Conservation (phyloP, 345 rosid genomes). For the Euclidium syriacum region DNA sequence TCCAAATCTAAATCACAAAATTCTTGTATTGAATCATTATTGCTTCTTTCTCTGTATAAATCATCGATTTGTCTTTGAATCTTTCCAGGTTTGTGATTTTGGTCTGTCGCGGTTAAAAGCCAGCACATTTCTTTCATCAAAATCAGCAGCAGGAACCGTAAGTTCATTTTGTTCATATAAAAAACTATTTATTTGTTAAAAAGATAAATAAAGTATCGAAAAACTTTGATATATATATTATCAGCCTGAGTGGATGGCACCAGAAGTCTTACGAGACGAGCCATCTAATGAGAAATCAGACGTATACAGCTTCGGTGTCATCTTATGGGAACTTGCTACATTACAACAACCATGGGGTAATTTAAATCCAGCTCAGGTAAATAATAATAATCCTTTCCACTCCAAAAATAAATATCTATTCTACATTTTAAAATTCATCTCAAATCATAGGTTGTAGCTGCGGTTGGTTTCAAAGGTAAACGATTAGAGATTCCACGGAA, state of each 20-base stretch:
- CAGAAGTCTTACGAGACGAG: constrained; percentile 96
- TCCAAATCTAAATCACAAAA: constrained; percentile 1
- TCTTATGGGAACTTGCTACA: constrained; percentile 96
- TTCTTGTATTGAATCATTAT: not conserved
- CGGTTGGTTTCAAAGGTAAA: constrained; percentile 88
- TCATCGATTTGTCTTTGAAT: not conserved
- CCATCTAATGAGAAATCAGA: constrained; percentile 97
- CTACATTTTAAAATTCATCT: too few species aligned
- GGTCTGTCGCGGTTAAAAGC: constrained; percentile 98
- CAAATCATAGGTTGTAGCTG: constrained; percentile 99
- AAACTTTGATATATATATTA: constrained; percentile 16
- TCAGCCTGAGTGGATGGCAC: constrained; percentile 99
- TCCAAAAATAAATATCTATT: not conserved
- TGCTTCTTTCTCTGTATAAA: not conserved
- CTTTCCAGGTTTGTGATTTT: constrained; percentile 96
- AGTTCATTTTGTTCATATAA: constrained; percentile 35
- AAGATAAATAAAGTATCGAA: not conserved
- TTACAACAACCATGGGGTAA: constrained; percentile 96
- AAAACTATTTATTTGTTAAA: not conserved
- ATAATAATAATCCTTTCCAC: too few species aligned
- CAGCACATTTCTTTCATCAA: constrained; percentile 92
- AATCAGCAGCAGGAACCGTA: constrained; percentile 99
- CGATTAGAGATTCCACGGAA: constrained; percentile 90
- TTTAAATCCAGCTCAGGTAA: constrained; percentile 96
- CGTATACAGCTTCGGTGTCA: constrained; percentile 92